phyloP scores from a whole-genome alignment of 1,284 basidiomycete species.

The Rhodotorula glutinis region DNA sequence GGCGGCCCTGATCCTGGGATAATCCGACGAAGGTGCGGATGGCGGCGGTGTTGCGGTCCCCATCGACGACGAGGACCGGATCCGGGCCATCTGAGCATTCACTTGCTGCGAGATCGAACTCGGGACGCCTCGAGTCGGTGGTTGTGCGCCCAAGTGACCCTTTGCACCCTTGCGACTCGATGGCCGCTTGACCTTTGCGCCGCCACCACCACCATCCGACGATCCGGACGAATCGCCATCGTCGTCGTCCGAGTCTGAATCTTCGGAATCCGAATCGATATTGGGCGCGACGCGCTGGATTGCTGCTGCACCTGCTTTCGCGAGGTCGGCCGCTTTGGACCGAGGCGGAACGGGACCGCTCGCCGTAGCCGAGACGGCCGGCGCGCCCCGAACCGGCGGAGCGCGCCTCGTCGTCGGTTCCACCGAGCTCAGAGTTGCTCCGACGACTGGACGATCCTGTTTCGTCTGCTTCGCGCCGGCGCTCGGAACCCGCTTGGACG shows the following conservation, averaged over 20 bases:
- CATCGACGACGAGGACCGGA: background rate
- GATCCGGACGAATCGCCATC: slow-evolving; percentile 3
- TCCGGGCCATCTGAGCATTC: slow-evolving; percentile 9
- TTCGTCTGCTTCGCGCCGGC: no score
- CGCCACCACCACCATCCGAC: background rate
- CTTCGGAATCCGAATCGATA: background rate
- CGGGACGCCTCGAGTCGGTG: background rate
- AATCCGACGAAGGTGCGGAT: background rate
- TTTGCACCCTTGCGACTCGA: background rate
- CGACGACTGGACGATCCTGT: no score
- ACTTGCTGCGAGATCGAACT: background rate
- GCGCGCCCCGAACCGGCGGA: no score
- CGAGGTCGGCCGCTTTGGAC: no score
- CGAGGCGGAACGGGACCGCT: no score
- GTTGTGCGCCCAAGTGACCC: no score
- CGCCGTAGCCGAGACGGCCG: no score
- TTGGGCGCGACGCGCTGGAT: slow-evolving; percentile 11
- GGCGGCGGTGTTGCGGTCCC: background rate
- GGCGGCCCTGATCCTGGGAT: slow-evolving; percentile 2
- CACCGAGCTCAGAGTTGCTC: background rate
- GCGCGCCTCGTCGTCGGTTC: background rate
- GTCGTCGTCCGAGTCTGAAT: background rate
- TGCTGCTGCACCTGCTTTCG: background rate
- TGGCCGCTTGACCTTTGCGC: background rate
- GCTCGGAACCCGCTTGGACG: background rate